These are phyloP conservation scores for Phaeophleospora eucalypticola DNA, from an alignment of 2,329 filamentous ascomycete genomes.

Conservation along the genomic window DNA sequence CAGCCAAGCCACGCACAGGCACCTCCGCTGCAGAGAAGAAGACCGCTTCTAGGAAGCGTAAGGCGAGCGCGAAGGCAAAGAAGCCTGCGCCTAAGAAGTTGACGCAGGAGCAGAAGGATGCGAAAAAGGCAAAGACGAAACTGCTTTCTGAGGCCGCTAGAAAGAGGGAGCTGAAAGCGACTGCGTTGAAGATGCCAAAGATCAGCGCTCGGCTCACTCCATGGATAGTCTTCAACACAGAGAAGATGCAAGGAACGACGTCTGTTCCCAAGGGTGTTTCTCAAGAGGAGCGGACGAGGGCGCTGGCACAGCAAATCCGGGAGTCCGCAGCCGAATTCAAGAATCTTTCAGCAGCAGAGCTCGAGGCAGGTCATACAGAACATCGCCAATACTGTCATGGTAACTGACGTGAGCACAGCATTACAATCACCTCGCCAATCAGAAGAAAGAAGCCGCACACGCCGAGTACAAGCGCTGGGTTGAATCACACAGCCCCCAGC, in stretches of 20 bases:
- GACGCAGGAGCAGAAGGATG: conserved; percentile 21
- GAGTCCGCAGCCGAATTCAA: conserved; percentile 45
- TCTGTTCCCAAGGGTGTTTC: neutral
- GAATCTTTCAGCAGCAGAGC: conserved; percentile 40
- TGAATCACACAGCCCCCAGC: conserved; percentile 48
- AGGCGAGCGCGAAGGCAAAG: conserved; percentile 16
- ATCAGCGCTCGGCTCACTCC: conserved; percentile 12
- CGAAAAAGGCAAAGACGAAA: conserved; percentile 10
- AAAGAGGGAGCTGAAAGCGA: conserved; percentile 34
- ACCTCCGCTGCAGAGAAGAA: conserved; percentile 22
- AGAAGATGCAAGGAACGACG: conserved; percentile 16
- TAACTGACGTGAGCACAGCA: conserved; percentile 38
- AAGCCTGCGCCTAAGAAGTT: conserved; percentile 28
- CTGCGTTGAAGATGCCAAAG: conserved; percentile 36
- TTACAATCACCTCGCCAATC: conserved; percentile 49
- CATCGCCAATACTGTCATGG: neutral
- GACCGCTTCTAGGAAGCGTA: conserved; percentile 20
- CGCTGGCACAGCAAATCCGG: conserved; percentile 33
- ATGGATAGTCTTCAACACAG: conserved; percentile 29
- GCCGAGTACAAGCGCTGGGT: conserved; percentile 53
- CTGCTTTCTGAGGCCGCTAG: conserved; percentile 24
- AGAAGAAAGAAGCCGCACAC: conserved; percentile 43
- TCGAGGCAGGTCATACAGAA: conserved; percentile 39
- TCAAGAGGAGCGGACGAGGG: conserved; percentile 21
- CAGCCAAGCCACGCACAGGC: conserved; percentile 16